Percentiles rank a stretch among this genome's conserved stretches.
phyloP scores from a whole-genome alignment of 2,329 filamentous ascomycete species.

The Xylogone sp. region DNA sequence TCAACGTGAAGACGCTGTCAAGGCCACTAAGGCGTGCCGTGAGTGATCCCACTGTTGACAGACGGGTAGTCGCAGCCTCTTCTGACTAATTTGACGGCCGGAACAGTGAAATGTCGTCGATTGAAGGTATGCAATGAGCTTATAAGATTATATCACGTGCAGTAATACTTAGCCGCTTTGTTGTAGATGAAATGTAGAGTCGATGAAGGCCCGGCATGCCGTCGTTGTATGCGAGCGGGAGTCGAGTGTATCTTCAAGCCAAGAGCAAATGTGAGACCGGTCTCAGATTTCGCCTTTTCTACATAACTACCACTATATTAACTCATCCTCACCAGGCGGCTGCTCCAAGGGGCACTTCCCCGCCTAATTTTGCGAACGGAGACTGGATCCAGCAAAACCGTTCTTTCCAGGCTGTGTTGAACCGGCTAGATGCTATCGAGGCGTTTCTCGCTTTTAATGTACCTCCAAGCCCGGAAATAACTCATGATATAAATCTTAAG shows the following conservation, averaged over 20 bases:
- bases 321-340: slow-evolving; percentile 9
- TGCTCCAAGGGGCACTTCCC: slow-evolving; percentile 12
- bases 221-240: slow-evolving; percentile 30
- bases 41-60: background rate
- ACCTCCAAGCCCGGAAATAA: slow-evolving; percentile 1
- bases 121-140: slow-evolving; percentile 7
- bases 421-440: slow-evolving; percentile 17
- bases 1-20: background rate
- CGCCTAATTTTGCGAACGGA: slow-evolving; percentile 5
- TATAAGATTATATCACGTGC: background rate
- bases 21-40: slow-evolving; percentile 6
- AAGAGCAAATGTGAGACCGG: slow-evolving; percentile 32
- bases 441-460: slow-evolving; percentile 11
- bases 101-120: slow-evolving; percentile 9
- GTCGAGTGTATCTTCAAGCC: slow-evolving; percentile 37
- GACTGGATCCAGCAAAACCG: slow-evolving; percentile 9
- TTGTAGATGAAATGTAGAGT: slow-evolving; percentile 34
- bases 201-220: slow-evolving; percentile 27
- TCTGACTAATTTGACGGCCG: background rate
- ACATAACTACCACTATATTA: background rate
- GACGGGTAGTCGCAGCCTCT: background rate
- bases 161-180: slow-evolving; percentile 1
- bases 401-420: slow-evolving; percentile 13
- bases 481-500: background rate
- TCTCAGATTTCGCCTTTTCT: too few species aligned